phyloP scores from a whole-genome alignment of 805 yeast genomes.

The Jamesozyma spencerorum region DNA sequence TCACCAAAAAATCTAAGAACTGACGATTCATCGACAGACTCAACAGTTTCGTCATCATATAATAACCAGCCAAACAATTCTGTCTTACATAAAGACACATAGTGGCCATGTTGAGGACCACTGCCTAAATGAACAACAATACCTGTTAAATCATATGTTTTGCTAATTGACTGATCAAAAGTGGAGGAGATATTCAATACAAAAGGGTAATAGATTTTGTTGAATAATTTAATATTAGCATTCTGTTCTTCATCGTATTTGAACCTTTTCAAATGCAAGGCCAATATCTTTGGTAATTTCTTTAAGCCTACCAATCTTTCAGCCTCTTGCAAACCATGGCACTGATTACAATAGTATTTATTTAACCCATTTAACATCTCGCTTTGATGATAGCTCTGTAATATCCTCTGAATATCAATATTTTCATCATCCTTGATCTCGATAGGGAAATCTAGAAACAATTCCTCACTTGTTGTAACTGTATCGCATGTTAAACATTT shows the following conservation, averaged over 20 bases:
- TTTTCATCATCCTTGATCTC: constrained; percentile 71
- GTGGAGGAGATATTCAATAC: constrained; percentile 53
- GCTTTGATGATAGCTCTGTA: constrained; percentile 53
- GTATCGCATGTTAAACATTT: constrained; percentile 86
- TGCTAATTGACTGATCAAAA: constrained; percentile 34
- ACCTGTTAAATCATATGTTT: constrained; percentile 70
- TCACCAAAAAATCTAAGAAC: constrained; percentile 85
- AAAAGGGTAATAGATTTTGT: constrained; percentile 73
- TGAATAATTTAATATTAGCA: constrained; percentile 76
- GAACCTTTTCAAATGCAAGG: constrained; percentile 84
- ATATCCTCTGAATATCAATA: constrained; percentile 49
- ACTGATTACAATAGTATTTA: constrained; percentile 86
- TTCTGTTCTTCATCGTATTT: constrained; percentile 80
- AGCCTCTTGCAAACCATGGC: constrained; percentile 89
- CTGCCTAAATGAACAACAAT: constrained; percentile 94
- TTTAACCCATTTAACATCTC: constrained; percentile 81
- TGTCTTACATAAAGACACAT: constrained; percentile 77
- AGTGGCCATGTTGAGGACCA: constrained; percentile 97
- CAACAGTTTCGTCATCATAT: constrained; percentile 94
- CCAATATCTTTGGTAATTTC: constrained; percentile 64
- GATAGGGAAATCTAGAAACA: constrained; percentile 75
- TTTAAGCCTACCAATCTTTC: constrained; percentile 78
- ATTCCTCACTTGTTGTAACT: constrained; percentile 71
- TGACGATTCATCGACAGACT: constrained; percentile 70
- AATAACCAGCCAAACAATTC: constrained; percentile 77